Base-by-base conservation (phyloP, 2,329 filamentous ascomycete species). In the Biscogniauxia sp. region DNA sequence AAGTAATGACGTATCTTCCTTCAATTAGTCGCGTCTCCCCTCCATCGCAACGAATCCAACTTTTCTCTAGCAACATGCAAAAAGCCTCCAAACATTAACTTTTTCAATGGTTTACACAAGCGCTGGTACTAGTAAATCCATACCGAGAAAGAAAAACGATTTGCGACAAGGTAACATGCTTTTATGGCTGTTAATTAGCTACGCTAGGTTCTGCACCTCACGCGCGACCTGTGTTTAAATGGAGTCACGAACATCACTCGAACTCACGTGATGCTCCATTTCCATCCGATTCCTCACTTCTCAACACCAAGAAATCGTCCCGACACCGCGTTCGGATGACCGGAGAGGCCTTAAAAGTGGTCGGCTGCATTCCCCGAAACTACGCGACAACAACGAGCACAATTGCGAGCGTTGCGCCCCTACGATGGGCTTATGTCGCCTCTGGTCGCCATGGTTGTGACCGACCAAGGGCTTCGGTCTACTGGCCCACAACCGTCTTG, bases 181-280 rank as follows among this genome's bases (percentile, higher is more conserved):
- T 17, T 45, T 45, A 45, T n/a, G 15, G 13, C 17, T 13, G 13
- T 45, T n/a, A 45, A n/a, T 45, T 45, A n/a, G 37, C 37, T 45
- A 6, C 2, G 13, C n/a, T n/a, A n/a, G 6, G 51, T 64, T 65
- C 60, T 11, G 28, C n/a, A 32, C 37, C 50, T 17, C 13, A 11
- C 20, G 57, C 70, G 65, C 69, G 70, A 52, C 54, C 20, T 20
- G 53, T 60, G 28, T 56, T 49, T 13, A 49, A 50, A 56, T 20
- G 17, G 32, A 28, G 58, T 69, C 70, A 59, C 70, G 70, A 71
- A 63, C 54, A 20, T 13, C 45, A 66, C 70, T 59, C 70, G 68
- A 67, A 61, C 62, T 23, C 70, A 72, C 68, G 69, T 72, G 70
- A 70, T 50, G 37, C 19, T 19, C 60, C 51, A 28, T 51, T 19